Base-by-base conservation (phyloP, 2,329 filamentous ascomycete genomes). In the Pseudocercospora pini-densiflorae region DNA sequence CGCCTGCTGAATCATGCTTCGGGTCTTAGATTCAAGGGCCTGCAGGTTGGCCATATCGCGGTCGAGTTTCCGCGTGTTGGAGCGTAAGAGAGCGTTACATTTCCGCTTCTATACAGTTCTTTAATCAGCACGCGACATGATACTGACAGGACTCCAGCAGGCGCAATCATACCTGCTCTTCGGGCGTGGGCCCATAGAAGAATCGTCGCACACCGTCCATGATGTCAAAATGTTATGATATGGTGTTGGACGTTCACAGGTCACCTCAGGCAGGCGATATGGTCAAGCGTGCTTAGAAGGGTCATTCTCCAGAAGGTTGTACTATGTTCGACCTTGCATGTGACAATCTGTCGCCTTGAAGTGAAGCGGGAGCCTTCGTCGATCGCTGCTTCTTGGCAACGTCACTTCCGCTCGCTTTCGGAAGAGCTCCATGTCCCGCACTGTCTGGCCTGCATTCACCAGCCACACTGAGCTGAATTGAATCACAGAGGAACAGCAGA, bases 1-100 rank as follows among this genome's bases (percentile, higher is more conserved):
- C 74, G 94, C 92, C 74, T 90, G 88, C 62, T 96, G 79, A 79
- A 98, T 98, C 72, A 92, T 88, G 78, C 87, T 90, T 76, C 93
- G 93, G 69, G 94, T 94, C 80, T 95, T 96, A 76, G 82, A 81
- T 79, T 99, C 94, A 71, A 92, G 89, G 64, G 87, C 83, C 79
- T 92, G 94, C 71, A 95, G 87, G 71, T 89, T 85, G 62, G 86
- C 81, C 77, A 99, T 94, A 81, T 98, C 94, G 77, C 95, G 94
- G 79, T 99, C 95, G 74, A 99, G 88, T 78, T 97, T 94, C 77
- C 95, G 93, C 69, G 93, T 91, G 81, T 98, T 97, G 77, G 89
- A 84, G 68, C 94, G 92, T 75, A 99, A 91, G 68, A 98, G 88
- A 68, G 88, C 84, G 80, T 97, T 97, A 81, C 94, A 98, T 89